A percentile compares a stretch with the other conserved stretches of the same genome.
phyloP scores from a whole-genome alignment of 441 rosid genomes.

The Erysimum cheiri region DNA sequence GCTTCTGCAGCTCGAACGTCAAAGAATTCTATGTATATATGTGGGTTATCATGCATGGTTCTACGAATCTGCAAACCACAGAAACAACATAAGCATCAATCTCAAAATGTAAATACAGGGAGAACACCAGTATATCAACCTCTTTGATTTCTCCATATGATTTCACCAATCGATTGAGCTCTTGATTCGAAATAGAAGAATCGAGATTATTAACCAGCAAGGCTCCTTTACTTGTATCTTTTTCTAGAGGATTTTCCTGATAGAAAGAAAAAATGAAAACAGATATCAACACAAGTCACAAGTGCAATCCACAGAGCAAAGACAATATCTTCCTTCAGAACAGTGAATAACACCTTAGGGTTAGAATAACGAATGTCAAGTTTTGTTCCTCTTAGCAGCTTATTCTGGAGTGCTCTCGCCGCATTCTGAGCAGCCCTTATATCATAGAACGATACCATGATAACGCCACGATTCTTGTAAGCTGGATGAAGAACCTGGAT shows the following conservation, averaged over 20 bases:
- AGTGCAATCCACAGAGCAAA: conserved; percentile 6
- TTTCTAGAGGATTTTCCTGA: conserved; percentile 59
- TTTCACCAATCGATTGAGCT: conserved; percentile 55
- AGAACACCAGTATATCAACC: conserved; percentile 46
- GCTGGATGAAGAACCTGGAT: conserved; percentile 60
- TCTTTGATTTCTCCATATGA: conserved; percentile 69
- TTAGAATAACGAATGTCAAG: conserved; percentile 68
- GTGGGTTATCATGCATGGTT: conserved; percentile 50
- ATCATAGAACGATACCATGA: conserved; percentile 68
- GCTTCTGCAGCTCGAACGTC: conserved; percentile 72
- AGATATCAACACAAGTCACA: conserved; percentile 31
- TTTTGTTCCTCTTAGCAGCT: conserved; percentile 55
- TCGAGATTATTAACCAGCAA: conserved; percentile 63
- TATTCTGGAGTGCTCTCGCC: conserved; percentile 60
- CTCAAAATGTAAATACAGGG: conserved; percentile 15
- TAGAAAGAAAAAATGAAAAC: conserved; percentile 31
- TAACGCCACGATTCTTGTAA: conserved; percentile 65
- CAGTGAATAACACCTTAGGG: conserved; percentile 53
- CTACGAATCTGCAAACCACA: conserved; percentile 59
- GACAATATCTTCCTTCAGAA: conserved; percentile 23
- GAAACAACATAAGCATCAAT: conserved; percentile 27
- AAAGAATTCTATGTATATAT: conserved; percentile 65
- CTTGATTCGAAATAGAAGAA: conserved; percentile 60
- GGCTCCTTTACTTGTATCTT: conserved; percentile 56
- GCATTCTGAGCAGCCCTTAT: conserved; percentile 74